These are phyloP conservation scores for Sporisorium exsertum DNA, from an alignment of 1,284 basidiomycete genomes.

Conservation along the genomic window DNA sequence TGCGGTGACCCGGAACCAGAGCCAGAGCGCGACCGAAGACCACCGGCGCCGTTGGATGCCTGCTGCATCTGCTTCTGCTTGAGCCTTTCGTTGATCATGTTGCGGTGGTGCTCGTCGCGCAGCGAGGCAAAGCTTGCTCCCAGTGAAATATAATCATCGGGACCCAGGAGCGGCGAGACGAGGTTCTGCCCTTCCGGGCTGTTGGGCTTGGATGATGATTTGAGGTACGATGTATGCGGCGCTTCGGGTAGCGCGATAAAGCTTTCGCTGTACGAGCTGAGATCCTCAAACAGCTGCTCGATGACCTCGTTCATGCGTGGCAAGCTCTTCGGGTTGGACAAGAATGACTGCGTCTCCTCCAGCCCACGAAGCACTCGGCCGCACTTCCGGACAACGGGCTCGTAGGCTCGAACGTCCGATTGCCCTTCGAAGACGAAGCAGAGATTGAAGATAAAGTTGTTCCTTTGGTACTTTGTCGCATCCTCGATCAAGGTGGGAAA, in stretches of 20 bases:
- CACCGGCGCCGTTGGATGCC: constrained; percentile 1
- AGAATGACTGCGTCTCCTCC: constrained; percentile 90
- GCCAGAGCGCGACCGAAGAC: constrained; percentile 21
- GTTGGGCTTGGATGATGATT: constrained; percentile 29
- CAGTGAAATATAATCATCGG: constrained; percentile 39
- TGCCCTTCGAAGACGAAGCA: constrained; percentile 87
- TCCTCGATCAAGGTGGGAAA: constrained; percentile 62
- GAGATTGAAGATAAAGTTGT: constrained; percentile 89
- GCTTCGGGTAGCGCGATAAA: constrained; percentile 67
- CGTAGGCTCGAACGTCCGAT: constrained; percentile 92
- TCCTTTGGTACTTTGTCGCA: constrained; percentile 60
- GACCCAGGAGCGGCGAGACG: constrained; percentile 27
- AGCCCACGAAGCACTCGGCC: constrained; percentile 86
- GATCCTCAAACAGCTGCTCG: constrained; percentile 95
- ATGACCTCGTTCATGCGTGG: constrained; percentile 84
- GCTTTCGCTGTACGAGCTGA: constrained; percentile 82
- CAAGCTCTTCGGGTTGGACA: constrained; percentile 80
- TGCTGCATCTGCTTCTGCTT: constrained; percentile 40
- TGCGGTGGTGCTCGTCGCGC: constrained; percentile 39
- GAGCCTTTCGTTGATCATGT: constrained; percentile 42
- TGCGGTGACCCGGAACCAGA: constrained; percentile 25
- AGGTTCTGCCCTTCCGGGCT: constrained; percentile 28
- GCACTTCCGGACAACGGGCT: constrained; percentile 93
- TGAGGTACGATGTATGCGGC: constrained; percentile 52
- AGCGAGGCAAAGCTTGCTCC: constrained; percentile 35